Evolutionary conservation across 768 basidiomycete genomes (phyloP).

Genomic region (Cystobasidium ongulense): DNA sequence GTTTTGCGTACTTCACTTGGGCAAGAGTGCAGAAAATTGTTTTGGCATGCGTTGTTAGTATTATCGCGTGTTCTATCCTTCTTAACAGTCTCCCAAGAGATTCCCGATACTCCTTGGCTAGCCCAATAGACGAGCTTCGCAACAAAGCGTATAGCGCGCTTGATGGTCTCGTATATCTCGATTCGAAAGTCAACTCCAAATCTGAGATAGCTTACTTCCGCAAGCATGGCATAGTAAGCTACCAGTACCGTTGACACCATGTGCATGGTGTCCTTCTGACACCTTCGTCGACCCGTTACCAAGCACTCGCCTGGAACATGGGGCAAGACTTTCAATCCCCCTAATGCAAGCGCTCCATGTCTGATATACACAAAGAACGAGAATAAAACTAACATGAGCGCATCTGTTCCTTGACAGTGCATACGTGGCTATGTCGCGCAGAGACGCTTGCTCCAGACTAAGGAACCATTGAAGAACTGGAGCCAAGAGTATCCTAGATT

Average conservation of each 20-base stretch:
- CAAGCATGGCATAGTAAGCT: neutral
- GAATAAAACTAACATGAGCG: neutral
- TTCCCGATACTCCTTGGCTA: no score
- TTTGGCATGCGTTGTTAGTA: no score
- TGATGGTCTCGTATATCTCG: no score
- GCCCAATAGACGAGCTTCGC: no score
- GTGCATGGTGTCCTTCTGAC: neutral
- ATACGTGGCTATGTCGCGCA: neutral
- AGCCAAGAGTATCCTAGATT: neutral
- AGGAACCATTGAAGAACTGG: conserved; percentile 1
- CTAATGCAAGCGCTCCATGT: neutral
- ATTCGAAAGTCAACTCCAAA: no score
- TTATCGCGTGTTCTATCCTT: no score
- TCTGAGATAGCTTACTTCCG: no score
- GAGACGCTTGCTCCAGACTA: neutral
- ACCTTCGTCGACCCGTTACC: neutral
- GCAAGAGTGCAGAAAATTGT: no score
- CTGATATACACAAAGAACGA: neutral
- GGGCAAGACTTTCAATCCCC: conserved; percentile 5
- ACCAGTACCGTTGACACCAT: neutral
- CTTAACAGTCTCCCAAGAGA: no score
- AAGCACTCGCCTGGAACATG: neutral
- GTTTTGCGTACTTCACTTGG: no score
- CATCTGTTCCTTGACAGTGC: neutral
- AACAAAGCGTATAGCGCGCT: no score